Evolutionary conservation across 2,329 filamentous ascomycete species (phyloP).

Genomic region (Ceratocystis diversiconidia): DNA sequence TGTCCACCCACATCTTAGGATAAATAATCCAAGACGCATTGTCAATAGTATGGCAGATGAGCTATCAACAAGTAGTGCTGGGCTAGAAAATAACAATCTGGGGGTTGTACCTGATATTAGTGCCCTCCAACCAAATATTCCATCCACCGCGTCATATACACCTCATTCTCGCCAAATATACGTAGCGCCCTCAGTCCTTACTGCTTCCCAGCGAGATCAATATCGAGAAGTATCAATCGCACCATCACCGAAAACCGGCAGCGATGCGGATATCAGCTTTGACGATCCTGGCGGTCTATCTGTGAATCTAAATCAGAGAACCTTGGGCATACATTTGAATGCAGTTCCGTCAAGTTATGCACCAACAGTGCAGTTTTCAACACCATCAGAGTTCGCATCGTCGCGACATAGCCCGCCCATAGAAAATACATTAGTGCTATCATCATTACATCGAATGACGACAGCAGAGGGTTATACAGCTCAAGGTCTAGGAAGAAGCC

Average conservation of each 20-base stretch:
- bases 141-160: constrained; percentile 6
- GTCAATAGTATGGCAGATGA: background rate
- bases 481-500: background rate
- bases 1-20: background rate
- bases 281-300: background rate
- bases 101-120: background rate
- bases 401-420: background rate
- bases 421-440: background rate
- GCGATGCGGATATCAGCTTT: constrained; percentile 2
- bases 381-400: constrained; percentile 2
- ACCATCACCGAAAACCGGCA: background rate
- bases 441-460: background rate
- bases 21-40: background rate
- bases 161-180: background rate
- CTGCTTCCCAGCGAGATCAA: background rate
- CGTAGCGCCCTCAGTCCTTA: constrained; percentile 6
- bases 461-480: background rate
- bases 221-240: constrained; percentile 3
- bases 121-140: background rate
- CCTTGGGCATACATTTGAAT: background rate
- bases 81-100: background rate
- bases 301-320: background rate
- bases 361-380: constrained; percentile 1
- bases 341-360: constrained; percentile 5
- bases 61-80: constrained; percentile 10